Evolutionary conservation across 208 protist species (phyloP).

Genomic region (Phytomonas francai): DNA sequence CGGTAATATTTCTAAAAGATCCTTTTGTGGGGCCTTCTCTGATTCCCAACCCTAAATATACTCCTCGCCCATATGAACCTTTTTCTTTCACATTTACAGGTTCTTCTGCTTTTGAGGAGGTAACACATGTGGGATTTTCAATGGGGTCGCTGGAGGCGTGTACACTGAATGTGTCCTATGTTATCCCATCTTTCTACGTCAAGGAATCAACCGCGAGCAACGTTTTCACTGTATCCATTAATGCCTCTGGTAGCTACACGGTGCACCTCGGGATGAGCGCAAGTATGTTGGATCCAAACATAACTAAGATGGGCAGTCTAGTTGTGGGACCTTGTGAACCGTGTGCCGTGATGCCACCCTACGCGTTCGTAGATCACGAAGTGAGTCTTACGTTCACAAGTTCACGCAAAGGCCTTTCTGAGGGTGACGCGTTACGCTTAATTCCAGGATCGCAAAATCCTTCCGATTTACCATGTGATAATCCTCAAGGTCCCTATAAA

Average conservation of each 20-base stretch:
- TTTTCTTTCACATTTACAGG: slow-evolving; percentile 61
- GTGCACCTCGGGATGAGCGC: slow-evolving; percentile 48
- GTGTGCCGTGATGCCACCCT: slow-evolving; percentile 55
- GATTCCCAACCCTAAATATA: slow-evolving; percentile 10
- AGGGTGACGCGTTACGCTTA: slow-evolving; percentile 51
- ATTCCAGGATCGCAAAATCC: slow-evolving; percentile 47
- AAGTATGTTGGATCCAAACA: slow-evolving; percentile 28
- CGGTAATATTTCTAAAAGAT: slow-evolving; percentile 22
- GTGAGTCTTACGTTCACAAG: slow-evolving; percentile 8
- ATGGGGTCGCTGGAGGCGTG: slow-evolving; percentile 30
- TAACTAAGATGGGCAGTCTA: slow-evolving; percentile 45
- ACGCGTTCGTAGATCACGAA: slow-evolving; percentile 30
- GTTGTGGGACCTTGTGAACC: slow-evolving; percentile 69
- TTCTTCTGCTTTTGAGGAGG: slow-evolving; percentile 14
- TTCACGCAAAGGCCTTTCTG: slow-evolving; percentile 17
- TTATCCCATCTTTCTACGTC: slow-evolving; percentile 34
- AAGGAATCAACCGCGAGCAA: slow-evolving; percentile 19
- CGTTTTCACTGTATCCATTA: slow-evolving; percentile 47
- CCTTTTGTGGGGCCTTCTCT: slow-evolving; percentile 49
- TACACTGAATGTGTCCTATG: slow-evolving; percentile 31
- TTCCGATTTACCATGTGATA: slow-evolving; percentile 36
- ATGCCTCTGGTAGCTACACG: slow-evolving; percentile 40
- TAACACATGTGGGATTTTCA: slow-evolving; percentile 58
- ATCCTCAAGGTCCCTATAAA: slow-evolving; percentile 46
- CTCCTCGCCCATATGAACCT: slow-evolving; percentile 62